Percentiles rank a stretch among this genome's conserved stretches.
These are phyloP conservation scores for Raffaelea ambrosiae DNA, from an alignment of 2,329 filamentous ascomycete species.

Conservation along the genomic window DNA sequence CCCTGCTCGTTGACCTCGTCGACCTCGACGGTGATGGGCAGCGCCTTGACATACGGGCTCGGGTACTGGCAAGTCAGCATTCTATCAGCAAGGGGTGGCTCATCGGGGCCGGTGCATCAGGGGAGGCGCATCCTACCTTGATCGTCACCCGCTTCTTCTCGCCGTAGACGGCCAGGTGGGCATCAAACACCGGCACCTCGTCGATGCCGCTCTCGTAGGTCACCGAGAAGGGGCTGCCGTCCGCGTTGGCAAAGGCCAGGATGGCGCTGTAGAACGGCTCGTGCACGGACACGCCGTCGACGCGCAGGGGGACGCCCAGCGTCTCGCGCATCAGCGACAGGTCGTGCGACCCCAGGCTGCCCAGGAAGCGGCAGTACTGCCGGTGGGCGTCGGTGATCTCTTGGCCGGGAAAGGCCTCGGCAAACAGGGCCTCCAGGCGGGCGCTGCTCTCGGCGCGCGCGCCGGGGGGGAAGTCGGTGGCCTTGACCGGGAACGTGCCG, in stretches of 20 bases:
- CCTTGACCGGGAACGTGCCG: constrained; percentile 36
- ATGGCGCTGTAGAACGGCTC: constrained; percentile 1
- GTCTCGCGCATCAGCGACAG: constrained; percentile 45
- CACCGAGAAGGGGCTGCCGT: constrained; percentile 31
- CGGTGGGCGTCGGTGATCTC: neutral
- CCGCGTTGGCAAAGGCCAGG: constrained; percentile 11
- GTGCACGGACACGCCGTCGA: constrained; percentile 18
- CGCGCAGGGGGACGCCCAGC: constrained; percentile 35
- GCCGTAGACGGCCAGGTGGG: constrained; percentile 43
- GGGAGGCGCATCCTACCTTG: neutral
- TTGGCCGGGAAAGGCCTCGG: neutral
- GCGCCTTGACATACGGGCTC: constrained; percentile 46
- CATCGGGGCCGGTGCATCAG: no score
- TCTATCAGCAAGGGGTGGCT: no score
- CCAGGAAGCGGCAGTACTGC: constrained; percentile 1
- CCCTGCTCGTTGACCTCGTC: constrained; percentile 24
- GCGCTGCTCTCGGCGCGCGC: neutral
- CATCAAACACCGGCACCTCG: constrained; percentile 42
- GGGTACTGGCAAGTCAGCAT: constrained; percentile 41
- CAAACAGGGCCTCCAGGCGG: neutral
- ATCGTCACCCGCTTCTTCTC: constrained; percentile 39
- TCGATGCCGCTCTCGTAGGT: constrained; percentile 50
- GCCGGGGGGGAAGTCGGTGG: constrained; percentile 24
- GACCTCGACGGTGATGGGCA: constrained; percentile 30
- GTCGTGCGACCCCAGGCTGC: constrained; percentile 42